Evolutionary conservation across 495 filamentous ascomycete genomes (phyloP).

Genomic region (Penicillium mononematosum): DNA sequence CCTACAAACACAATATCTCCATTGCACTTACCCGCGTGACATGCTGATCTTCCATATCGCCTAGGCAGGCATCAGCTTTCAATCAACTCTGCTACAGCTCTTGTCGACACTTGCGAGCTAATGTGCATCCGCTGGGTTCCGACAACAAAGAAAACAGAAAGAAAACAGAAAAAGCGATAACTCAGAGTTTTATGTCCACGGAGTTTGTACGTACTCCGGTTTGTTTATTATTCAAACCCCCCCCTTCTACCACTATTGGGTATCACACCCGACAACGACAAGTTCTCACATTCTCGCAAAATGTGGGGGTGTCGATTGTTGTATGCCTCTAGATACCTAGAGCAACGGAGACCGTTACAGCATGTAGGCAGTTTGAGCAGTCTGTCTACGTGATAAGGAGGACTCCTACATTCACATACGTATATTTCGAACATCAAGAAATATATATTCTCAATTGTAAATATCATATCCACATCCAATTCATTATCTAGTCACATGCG

Average conservation of each 20-base stretch:
- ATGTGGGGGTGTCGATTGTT: constrained; percentile 36
- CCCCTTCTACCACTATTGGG: constrained; percentile 13
- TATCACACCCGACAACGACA: constrained; percentile 37
- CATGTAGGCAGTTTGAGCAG: constrained; percentile 21
- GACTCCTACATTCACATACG: constrained; percentile 23
- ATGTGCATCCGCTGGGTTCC: neutral
- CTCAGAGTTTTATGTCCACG: neutral
- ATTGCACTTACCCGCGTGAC: neutral
- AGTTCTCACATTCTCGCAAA: constrained; percentile 21
- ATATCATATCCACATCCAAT: neutral
- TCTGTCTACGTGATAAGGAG: constrained; percentile 27
- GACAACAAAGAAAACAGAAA: neutral
- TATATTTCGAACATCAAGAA: neutral
- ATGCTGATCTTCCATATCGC: neutral
- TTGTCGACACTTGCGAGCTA: neutral
- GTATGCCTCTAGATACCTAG: constrained; percentile 36
- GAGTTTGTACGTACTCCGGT: neutral
- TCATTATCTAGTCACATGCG: constrained; percentile 39
- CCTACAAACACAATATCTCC: neutral
- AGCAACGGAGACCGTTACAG: constrained; percentile 25
- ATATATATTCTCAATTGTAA: neutral
- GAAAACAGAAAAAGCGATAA: neutral
- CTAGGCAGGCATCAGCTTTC: neutral
- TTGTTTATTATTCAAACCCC: too few relatives aligned
- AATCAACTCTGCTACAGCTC: neutral